phyloP scores from a whole-genome alignment of 2,329 filamentous ascomycete genomes.

The Trichoderma harzianum region DNA sequence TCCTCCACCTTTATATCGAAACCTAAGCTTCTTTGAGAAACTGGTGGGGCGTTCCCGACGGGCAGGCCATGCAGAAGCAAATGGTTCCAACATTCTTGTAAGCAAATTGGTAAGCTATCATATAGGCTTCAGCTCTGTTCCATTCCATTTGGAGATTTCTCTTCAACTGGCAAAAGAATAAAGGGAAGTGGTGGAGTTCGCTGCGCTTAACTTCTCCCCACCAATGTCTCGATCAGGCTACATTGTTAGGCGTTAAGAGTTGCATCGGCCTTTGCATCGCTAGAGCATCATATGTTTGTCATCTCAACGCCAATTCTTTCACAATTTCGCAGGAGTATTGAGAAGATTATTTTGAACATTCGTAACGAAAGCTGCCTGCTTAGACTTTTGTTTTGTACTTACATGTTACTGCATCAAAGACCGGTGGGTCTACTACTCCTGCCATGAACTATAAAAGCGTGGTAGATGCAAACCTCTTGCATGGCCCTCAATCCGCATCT shows the following conservation, averaged over 20 bases:
- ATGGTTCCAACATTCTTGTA: background rate
- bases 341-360: background rate
- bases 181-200: background rate
- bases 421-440: background rate
- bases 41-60: background rate
- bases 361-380: background rate
- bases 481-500: background rate
- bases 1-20: background rate
- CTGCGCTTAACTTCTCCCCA: background rate
- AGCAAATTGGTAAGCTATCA: background rate
- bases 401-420: background rate
- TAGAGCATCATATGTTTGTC: background rate
- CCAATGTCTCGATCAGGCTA: background rate
- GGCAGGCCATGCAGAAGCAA: background rate
- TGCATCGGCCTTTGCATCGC: background rate
- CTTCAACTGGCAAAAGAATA: background rate
- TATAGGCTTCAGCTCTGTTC: background rate
- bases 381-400: background rate
- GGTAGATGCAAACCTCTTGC: background rate
- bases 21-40: background rate
- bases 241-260: background rate
- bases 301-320: background rate
- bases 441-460: background rate
- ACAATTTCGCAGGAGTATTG: background rate
- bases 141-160: background rate